These are phyloP conservation scores for Paradendryphiella salina DNA, from an alignment of 2,329 filamentous ascomycete species.

Conservation along the genomic window DNA sequence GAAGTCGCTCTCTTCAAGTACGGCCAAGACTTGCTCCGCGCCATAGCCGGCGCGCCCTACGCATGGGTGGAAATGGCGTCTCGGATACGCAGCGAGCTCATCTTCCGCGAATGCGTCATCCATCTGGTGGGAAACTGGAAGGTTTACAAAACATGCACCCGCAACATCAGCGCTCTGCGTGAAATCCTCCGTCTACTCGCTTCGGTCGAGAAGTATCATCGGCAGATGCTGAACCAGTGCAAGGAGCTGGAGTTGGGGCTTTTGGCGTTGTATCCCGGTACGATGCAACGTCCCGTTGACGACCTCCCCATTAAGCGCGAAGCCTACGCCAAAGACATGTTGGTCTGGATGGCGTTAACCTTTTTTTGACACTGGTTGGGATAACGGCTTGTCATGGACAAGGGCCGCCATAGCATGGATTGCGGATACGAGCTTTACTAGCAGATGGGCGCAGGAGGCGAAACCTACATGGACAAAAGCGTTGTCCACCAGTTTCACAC, in stretches of 20 bases:
- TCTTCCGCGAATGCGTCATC: conserved; percentile 53
- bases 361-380: conserved; percentile 55
- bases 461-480: conserved; percentile 50
- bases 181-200: conserved; percentile 26
- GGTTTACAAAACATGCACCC: conserved; percentile 8
- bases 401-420: conserved; percentile 48
- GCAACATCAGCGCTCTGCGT: conserved; percentile 18
- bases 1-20: conserved; percentile 54
- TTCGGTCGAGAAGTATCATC: conserved; percentile 42
- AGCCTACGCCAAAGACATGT: conserved; percentile 54
- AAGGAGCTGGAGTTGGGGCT: conserved; percentile 34
- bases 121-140: conserved; percentile 52
- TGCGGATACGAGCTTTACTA: conserved; percentile 54
- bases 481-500: conserved; percentile 47
- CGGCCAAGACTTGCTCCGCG: conserved; percentile 52
- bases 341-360: conserved; percentile 55
- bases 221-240: conserved; percentile 29
- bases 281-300: conserved; percentile 31
- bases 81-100: conserved; percentile 52
- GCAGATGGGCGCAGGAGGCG: conserved; percentile 46
- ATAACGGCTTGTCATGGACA: conserved; percentile 47
- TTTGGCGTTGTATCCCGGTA: conserved; percentile 33
- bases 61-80: conserved; percentile 53
- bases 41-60: conserved; percentile 50
- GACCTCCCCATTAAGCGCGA: conserved; percentile 47